These are phyloP conservation scores for Lichenothelia convexa DNA, from an alignment of 495 filamentous ascomycete species.

Conservation along the genomic window DNA sequence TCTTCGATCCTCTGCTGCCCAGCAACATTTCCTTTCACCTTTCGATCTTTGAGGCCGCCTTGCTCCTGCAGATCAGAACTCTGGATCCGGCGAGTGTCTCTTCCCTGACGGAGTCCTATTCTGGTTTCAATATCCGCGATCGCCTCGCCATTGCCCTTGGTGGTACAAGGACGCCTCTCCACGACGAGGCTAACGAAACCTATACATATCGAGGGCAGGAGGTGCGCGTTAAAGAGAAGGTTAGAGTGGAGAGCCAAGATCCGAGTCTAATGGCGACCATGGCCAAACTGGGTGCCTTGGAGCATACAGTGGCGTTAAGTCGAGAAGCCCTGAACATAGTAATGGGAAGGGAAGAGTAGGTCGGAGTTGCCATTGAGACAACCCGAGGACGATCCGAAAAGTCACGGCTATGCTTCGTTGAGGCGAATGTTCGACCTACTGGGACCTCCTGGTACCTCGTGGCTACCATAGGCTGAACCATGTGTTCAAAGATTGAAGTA, in stretches of 20 bases:
- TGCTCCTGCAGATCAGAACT: constrained; percentile 63
- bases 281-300: constrained; percentile 70
- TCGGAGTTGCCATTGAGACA: too few species aligned
- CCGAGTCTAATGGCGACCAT: constrained; percentile 73
- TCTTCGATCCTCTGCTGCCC: constrained; percentile 40
- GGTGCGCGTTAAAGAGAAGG: constrained; percentile 75
- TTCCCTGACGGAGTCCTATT: constrained; percentile 30
- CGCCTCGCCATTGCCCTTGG: constrained; percentile 36
- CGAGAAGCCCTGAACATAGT: constrained; percentile 60
- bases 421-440: too few species aligned
- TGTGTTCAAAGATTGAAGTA: too few species aligned
- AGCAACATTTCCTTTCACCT: constrained; percentile 54
- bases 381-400: too few species aligned
- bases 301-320: constrained; percentile 49
- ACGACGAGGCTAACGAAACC: constrained; percentile 63
- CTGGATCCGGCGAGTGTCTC: constrained; percentile 41
- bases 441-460: too few species aligned
- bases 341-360: constrained; percentile 42
- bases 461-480: too few species aligned
- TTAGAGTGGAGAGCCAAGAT: constrained; percentile 79
- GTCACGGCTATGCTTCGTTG: too few species aligned
- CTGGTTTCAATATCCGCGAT: constrained; percentile 40
- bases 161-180: constrained; percentile 23
- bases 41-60: constrained; percentile 53
- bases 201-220: constrained; percentile 49